phyloP scores from a whole-genome alignment of 768 basidiomycete genomes.

The Lyophyllum atratum region DNA sequence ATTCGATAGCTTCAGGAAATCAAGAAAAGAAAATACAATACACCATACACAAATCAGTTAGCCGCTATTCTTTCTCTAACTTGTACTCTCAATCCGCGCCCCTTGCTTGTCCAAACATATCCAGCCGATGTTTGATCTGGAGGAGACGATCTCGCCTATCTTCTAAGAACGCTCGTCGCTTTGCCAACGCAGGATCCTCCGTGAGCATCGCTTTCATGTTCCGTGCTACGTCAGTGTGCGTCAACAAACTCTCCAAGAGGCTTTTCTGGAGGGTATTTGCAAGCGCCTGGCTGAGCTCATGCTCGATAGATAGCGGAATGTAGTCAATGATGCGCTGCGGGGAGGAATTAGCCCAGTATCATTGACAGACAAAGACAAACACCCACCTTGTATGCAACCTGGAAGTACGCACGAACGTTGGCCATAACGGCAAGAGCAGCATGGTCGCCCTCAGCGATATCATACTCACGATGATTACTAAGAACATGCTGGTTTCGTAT shows the following conservation, averaged over 20 bases:
- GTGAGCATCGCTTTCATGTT: conserved; percentile 31
- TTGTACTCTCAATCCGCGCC: too few relatives aligned
- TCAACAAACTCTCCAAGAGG: conserved; percentile 33
- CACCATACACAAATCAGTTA: too few relatives aligned
- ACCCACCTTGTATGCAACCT: conserved; percentile 52
- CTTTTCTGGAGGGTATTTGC: conserved; percentile 32
- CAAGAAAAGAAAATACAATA: too few relatives aligned
- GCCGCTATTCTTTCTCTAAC: too few relatives aligned
- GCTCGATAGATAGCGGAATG: conserved; percentile 51
- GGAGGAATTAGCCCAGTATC: neutral
- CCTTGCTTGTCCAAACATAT: conserved; percentile 3
- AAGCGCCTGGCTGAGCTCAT: conserved; percentile 41
- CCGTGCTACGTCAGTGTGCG: conserved; percentile 9
- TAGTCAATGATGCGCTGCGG: conserved; percentile 56
- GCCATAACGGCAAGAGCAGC: conserved; percentile 56
- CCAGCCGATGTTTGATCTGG: conserved; percentile 35
- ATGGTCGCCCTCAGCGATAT: conserved; percentile 22
- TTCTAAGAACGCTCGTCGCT: conserved; percentile 30
- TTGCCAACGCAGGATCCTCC: conserved; percentile 40
- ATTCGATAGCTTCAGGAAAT: too few relatives aligned
- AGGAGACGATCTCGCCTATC: conserved; percentile 16
- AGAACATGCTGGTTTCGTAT: too few relatives aligned
- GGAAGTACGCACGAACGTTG: conserved; percentile 56
- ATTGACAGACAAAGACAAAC: neutral
- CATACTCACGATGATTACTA: too few relatives aligned